Conservation (phyloP, 495 filamentous ascomycete genomes). For the Aspergillus funiculosus region DNA sequence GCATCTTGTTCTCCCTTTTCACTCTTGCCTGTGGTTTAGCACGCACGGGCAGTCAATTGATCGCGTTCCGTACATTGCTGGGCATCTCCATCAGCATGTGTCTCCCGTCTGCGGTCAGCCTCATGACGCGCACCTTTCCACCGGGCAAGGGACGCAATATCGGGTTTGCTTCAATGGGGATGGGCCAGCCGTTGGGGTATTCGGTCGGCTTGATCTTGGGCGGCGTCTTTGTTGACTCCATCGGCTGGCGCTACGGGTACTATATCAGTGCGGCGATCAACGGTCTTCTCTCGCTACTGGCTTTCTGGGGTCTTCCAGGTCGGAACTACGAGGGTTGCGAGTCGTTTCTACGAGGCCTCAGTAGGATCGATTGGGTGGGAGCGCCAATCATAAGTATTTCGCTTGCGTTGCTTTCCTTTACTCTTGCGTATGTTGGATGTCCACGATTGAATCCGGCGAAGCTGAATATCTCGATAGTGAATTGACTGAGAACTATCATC, state of each 20-base stretch:
- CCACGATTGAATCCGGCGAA: no score
- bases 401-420: slow-evolving; percentile 1
- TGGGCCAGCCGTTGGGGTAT: slow-evolving; percentile 49
- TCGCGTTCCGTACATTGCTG: slow-evolving; percentile 46
- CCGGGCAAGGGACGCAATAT: slow-evolving; percentile 44
- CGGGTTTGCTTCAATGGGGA: slow-evolving; percentile 46
- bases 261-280: slow-evolving; percentile 6
- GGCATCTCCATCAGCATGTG: slow-evolving; percentile 46
- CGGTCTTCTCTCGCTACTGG: not conserved
- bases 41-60: slow-evolving; percentile 40
- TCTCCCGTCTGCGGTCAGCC: slow-evolving; percentile 46
- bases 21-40: slow-evolving; percentile 44
- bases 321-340: not conserved
- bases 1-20: slow-evolving; percentile 38
- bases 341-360: not conserved
- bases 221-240: slow-evolving; percentile 37
- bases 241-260: slow-evolving; percentile 9
- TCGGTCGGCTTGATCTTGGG: slow-evolving; percentile 49
- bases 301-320: slow-evolving; percentile 5
- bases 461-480: not conserved
- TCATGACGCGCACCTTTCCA: slow-evolving; percentile 41
- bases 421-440: not conserved
- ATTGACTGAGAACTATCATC: not conserved
- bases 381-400: slow-evolving; percentile 1
- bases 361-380: not conserved